Base-by-base conservation (phyloP, 2,329 filamentous ascomycete genomes). In the Sporothrix sp. region DNA sequence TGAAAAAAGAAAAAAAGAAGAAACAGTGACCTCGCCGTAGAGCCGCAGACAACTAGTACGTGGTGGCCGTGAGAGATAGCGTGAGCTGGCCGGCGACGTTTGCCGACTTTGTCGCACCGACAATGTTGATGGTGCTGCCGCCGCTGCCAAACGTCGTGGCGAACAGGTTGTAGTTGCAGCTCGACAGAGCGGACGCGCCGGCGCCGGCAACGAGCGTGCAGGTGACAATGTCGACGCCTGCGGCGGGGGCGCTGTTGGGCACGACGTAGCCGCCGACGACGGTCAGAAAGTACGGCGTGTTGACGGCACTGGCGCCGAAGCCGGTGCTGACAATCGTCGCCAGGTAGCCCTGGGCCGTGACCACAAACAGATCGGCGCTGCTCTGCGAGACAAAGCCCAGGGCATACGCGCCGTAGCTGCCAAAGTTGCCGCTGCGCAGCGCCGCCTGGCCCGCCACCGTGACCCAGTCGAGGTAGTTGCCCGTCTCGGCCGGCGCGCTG, bases 151-250 rank as follows among this genome's bases (percentile, higher is more conserved):
- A 43, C 21, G 10, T 43, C 16, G 21, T 27, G 18, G 39, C 21
- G 39, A 28, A 50, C 4, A 50, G 7, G 38, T 43, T 42, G 38
- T 50, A 43, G 30, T 36, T 50, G 38, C 48, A 50, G 27, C 10
- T 7, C 9, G 23, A 7, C 14, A 50, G 38, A 9, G 38, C 21
- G 4, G 38, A 21, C 38, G 21, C 7, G 33, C 33, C n/a, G 21
- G 32, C 44, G n/a, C 44, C 28, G 35, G n/a, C n/a, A n/a, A n/a
- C n/a, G n/a, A 48, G 16, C 35, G 33, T n/a, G 11, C 45, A 48
- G n/a, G 35, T 21, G 25, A 48, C 18, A 9, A 48, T 28, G 10
- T 28, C 11, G 25, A 23, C 35, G 14, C 4, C 25, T 14, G 45
- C 16, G 2, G 33, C 25, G 4, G 45, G 35, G 13, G 35, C n/a